Conservation (phyloP, 805 yeast species). For the Sugiyamaella qingdaonensis region DNA sequence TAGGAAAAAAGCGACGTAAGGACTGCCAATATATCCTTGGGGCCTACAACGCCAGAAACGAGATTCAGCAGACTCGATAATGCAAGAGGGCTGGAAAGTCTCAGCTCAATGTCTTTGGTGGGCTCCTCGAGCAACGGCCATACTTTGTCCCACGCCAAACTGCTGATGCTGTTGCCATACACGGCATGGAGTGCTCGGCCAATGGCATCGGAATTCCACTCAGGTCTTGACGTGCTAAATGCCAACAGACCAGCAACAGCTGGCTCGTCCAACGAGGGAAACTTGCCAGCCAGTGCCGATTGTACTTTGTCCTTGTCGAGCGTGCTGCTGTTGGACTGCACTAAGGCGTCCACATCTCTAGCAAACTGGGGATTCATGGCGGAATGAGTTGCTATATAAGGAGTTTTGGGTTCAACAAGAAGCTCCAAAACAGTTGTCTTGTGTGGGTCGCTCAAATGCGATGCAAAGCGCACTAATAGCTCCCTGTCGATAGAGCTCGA, state of each 20-base stretch:
- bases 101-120: neutral
- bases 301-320: neutral
- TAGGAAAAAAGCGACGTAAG: constrained; percentile 6
- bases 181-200: neutral
- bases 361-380: neutral
- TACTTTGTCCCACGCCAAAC: constrained; percentile 3
- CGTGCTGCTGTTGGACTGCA: neutral
- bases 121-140: constrained; percentile 3
- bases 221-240: neutral
- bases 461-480: neutral
- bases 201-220: constrained; percentile 4
- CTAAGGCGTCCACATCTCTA: neutral
- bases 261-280: neutral
- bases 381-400: neutral
- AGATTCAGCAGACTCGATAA: neutral
- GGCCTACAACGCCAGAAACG: neutral
- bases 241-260: neutral
- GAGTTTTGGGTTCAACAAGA: neutral
- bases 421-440: neutral
- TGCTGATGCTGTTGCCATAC: neutral
- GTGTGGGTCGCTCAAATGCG: neutral
- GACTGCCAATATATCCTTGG: neutral
- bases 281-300: neutral
- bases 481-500: neutral
- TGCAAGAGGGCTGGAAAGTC: neutral